Evolutionary conservation across 2,329 filamentous ascomycete species (phyloP).

Genomic region (Aspergillus novofumigatus): DNA sequence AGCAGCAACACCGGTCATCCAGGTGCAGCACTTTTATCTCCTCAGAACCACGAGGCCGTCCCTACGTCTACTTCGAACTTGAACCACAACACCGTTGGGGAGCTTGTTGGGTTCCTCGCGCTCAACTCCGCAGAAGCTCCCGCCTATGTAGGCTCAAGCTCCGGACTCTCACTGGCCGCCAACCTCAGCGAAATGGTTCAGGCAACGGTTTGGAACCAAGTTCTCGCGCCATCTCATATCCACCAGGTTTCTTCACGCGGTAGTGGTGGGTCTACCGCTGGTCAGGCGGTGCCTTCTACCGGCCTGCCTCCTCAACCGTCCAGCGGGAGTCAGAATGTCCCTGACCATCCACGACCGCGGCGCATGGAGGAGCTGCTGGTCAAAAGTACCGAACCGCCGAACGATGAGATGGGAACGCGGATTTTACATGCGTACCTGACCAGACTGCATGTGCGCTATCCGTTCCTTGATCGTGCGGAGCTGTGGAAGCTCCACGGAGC

Average conservation of each 20-base stretch:
- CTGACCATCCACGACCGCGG: constrained; percentile 26
- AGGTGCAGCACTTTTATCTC: constrained; percentile 20
- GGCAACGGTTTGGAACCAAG: constrained; percentile 52
- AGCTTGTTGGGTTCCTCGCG: constrained; percentile 49
- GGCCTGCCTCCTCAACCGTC: constrained; percentile 15
- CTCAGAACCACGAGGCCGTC: constrained; percentile 16
- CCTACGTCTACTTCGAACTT: constrained; percentile 16
- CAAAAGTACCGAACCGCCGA: constrained; percentile 44
- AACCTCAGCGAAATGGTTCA: constrained; percentile 53
- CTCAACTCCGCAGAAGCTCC: constrained; percentile 44
- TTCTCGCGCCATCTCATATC: constrained; percentile 30
- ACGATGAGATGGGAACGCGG: constrained; percentile 42
- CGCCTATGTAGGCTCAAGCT: constrained; percentile 49
- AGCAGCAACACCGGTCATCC: constrained; percentile 14
- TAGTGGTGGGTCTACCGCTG: constrained; percentile 9
- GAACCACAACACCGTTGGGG: constrained; percentile 36
- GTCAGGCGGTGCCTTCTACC: not conserved
- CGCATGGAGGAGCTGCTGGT: constrained; percentile 42
- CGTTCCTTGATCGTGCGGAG: constrained; percentile 46
- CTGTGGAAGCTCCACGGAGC: constrained; percentile 44
- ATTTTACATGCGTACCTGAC: constrained; percentile 46
- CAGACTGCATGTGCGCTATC: constrained; percentile 47
- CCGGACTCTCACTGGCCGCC: constrained; percentile 47
- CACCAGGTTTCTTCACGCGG: constrained; percentile 14
- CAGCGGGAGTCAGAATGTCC: constrained; percentile 9